These are phyloP conservation scores for Lodderomyces beijingensis DNA, from an alignment of 1,139 yeast genomes.

Conservation along the genomic window DNA sequence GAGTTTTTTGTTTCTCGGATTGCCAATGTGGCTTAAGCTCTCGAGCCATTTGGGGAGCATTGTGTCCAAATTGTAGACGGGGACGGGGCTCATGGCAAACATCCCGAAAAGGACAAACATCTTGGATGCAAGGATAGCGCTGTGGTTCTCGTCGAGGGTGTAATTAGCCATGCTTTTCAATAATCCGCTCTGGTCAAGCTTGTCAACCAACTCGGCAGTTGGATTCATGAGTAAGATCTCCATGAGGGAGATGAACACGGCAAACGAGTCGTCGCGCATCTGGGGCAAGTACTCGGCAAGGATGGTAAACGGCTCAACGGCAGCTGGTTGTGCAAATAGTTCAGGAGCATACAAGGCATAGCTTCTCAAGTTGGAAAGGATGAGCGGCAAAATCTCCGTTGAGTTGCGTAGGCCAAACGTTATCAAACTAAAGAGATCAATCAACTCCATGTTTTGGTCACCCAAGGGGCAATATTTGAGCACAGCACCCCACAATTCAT, in stretches of 20 bases:
- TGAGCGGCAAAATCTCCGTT: conserved; percentile 72
- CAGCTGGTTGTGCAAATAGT: conserved; percentile 35
- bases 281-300: conserved; percentile 53
- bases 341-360: conserved; percentile 59
- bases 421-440: conserved; percentile 46
- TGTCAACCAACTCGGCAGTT: conserved; percentile 25
- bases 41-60: too few species aligned
- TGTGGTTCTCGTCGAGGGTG: too few species aligned
- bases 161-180: conserved; percentile 43
- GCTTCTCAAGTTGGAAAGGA: conserved; percentile 66
- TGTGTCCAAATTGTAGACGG: too few species aligned
- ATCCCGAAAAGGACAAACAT: too few species aligned
- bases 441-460: conserved; percentile 20
- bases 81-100: too few species aligned
- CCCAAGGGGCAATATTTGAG: conserved; percentile 50
- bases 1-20: too few species aligned
- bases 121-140: too few species aligned
- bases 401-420: conserved; percentile 52
- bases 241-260: conserved; percentile 51
- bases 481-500: conserved; percentile 74
- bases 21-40: too few species aligned
- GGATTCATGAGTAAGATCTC: conserved; percentile 47
- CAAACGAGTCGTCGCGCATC: conserved; percentile 70
- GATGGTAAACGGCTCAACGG: conserved; percentile 50
- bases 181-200: conserved; percentile 44